Evolutionary conservation across 2,329 filamentous ascomycete species (phyloP), one percentile per base, ranked within the genome.

Genomic region (Diaporthe australafricana): DNA sequence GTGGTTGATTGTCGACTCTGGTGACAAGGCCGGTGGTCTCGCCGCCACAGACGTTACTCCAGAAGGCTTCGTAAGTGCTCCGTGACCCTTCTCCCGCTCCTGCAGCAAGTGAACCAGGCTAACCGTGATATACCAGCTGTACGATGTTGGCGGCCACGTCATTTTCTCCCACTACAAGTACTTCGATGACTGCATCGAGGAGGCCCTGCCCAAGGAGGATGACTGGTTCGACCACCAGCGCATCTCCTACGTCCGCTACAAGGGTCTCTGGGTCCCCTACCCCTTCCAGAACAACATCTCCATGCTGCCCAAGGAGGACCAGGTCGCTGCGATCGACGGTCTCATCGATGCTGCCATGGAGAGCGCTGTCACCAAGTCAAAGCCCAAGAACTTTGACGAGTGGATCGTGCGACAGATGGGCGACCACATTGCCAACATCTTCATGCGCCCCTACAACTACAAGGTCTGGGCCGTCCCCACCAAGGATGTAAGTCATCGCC

Each of bases 121-220:
- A 38, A 70, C 70, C 11, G 17, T 47, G n/a, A 50, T 27, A 32
- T 50, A 35, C 38, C 80, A 98, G 96, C 91, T 99, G 79, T 99
- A 98, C 90, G 96, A 99, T 86, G 96, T 99, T 79, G 95, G 95
- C 82, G 95, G 95, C 79, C 95, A 98, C 86, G 95, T 98, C 85
- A 98, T 98, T 87, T 98, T 98, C 90, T 98, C 95, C 78, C 95
- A 98, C 90, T 99, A 99, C 93, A 98, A 98, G 88, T 99, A 99
- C 91, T 99, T 99, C 83, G 96, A 99, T 86, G 96, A 99, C 88
- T 97, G 94, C 87, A 92, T 99, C 82, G 90, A 98, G 83, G 96
- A 99, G 89, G 96, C 96, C 68, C 92, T 99, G 52, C 96, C 96
- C 79, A 94, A 94, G 81, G 91, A 95, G 72, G 92, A 94, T 73